Evolutionary conservation across 2,329 filamentous ascomycete species (phyloP), one percentile per base, ranked within the genome.

Genomic region (Cladophialophora exuberans): DNA sequence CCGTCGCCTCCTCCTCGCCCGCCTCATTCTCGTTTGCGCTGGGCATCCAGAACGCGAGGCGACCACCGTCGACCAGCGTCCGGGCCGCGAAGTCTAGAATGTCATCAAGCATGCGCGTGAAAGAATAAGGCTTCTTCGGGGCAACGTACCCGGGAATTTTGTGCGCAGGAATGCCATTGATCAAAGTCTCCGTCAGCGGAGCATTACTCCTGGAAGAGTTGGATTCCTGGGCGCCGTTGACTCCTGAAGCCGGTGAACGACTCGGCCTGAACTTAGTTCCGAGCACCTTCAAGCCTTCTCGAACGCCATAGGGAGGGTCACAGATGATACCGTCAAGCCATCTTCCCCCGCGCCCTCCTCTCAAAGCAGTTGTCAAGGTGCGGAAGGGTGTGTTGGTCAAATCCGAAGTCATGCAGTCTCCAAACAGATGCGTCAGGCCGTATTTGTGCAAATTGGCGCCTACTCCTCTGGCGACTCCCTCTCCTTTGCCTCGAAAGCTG

Each of bases 41-140:
- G 0, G 94, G 94, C 89, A 97, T 96, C 94, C 94, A 99, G 77
- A 99, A 95, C 6, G 88, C 89, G 7, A 99, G 71, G 23, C 94
- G 80, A 0, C 90, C 94, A 59, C 84, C 74, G 48, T 90, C 85
- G 6, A 96, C 89, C 1, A 99, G 78, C 1, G 86, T 89, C 10
- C 82, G 77, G 1, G 85, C 82, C 4, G 90, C 86, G 67, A 99
- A 97, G 17, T 85, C 81, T 4, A 97, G 80, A 48, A 99, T 90
- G 69, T 97, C 91, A 66, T 91, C 86, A 17, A 97, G 80, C 84
- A 99, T 91, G 4, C 89, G 87, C 33, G 88, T 79, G 70, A 99
- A 97, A 64, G 90, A 90, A 71, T 99, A 99, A 0, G 92, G 90
- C 66, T 86, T 87, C 71, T 96, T 97, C 0, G 94, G 93, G 0